Evolutionary conservation across 2,329 filamentous ascomycete species (phyloP).

Genomic region (Helotiales sp.): DNA sequence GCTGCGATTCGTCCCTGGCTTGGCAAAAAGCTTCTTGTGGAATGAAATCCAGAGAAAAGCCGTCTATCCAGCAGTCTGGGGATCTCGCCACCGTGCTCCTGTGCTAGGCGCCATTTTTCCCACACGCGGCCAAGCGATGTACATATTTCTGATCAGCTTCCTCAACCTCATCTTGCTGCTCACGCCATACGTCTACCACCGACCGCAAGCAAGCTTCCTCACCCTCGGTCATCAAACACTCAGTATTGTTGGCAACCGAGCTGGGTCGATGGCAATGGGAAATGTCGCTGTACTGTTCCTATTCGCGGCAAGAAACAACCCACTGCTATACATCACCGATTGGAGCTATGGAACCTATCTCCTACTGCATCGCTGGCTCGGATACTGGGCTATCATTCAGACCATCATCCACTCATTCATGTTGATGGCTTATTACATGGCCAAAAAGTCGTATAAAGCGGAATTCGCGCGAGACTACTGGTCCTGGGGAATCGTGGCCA

Average conservation of each 20-base stretch:
- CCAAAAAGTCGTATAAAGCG: not conserved
- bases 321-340: not conserved
- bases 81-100: not conserved
- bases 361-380: not conserved
- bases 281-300: not conserved
- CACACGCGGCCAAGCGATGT: not conserved
- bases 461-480: not conserved
- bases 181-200: not conserved
- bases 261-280: not conserved
- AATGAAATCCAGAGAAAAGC: not conserved
- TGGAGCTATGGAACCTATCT: conserved; percentile 1
- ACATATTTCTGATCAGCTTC: conserved; percentile 1
- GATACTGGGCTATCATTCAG: conserved; percentile 1
- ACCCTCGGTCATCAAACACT: not conserved
- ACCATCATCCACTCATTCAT: not conserved
- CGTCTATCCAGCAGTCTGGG: not conserved
- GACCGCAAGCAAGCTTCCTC: not conserved
- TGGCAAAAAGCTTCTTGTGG: not conserved
- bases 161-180: not conserved
- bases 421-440: conserved; percentile 6
- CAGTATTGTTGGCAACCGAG: not conserved
- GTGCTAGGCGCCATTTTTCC: not conserved
- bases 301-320: not conserved
- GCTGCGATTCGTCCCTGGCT: not conserved
- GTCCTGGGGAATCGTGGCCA: not conserved